Base-by-base conservation (phyloP, 768 basidiomycete species). In the Boletus rufocinnamomeus region DNA sequence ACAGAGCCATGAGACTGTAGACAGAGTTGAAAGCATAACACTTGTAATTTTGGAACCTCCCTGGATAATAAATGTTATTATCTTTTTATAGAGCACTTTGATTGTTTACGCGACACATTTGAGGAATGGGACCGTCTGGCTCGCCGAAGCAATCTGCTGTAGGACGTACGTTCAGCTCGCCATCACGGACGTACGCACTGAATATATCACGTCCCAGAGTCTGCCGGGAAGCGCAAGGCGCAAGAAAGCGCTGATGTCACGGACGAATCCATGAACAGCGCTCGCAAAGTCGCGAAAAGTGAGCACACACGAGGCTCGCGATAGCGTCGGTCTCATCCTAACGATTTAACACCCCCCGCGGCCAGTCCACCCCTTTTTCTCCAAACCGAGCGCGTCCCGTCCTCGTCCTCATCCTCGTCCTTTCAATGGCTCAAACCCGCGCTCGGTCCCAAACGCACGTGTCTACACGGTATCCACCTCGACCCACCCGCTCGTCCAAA, bases 291-390 rank as follows among this genome's bases (percentile, higher is more conserved):
- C 57, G 38, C 66, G 28, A 72, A 72, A 60, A 54, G 70, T 72
- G 57, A 64, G 72, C 47, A 34, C 45, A 40, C 32, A 32, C 6
- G 9, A 10, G 1, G 40, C 23, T 7, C 17, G 34, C 49, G 16
- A 14, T 13, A 25, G 23, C n/a, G 27, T 28, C 11, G 23, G 6
- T 25, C 28, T 44, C 50, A 28, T 40, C 54, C 11, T 41, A 23
- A 30, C 51, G 5, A 10, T 6, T 2, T 16, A 25, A 43, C 41
- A 17, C n/a, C 10, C 51, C 25, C 46, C 41, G 4, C 27, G 25
- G n/a, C n/a, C 54, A 78, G 78, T 74, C 47, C 79, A 80, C 60
- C 77, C 79, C 17, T 75, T 80, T 62, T 80, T 80, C 63, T 60
- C 69, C 50, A 75, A 73, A 56, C 63, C 66, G 16, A 62, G 44